Evolutionary conservation across 495 filamentous ascomycete genomes (phyloP).

Genomic region (Penicillium dipodomyicola): DNA sequence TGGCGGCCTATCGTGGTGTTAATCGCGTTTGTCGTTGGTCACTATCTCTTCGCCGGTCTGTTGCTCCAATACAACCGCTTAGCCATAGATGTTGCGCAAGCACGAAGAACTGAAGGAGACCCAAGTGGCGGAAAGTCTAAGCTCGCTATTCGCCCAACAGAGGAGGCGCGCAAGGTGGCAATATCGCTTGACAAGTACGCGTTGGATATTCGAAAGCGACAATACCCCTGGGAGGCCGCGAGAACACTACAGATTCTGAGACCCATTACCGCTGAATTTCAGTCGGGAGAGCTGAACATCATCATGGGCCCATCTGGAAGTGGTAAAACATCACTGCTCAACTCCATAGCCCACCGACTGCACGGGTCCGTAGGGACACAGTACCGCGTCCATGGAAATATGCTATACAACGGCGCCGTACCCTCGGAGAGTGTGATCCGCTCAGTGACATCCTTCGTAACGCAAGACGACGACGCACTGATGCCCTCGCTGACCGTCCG

Average conservation of each 20-base stretch:
- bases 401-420: constrained; percentile 64
- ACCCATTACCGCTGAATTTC: constrained; percentile 59
- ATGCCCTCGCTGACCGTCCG: constrained; percentile 71
- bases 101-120: constrained; percentile 53
- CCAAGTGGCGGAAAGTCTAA: constrained; percentile 60
- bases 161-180: constrained; percentile 54
- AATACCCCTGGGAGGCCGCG: constrained; percentile 39
- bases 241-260: constrained; percentile 58
- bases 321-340: constrained; percentile 70
- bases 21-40: constrained; percentile 54
- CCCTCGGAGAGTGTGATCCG: constrained; percentile 63
- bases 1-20: constrained; percentile 60
- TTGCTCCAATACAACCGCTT: constrained; percentile 57
- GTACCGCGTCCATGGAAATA: constrained; percentile 55
- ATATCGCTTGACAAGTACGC: constrained; percentile 60
- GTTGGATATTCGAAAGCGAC: constrained; percentile 60
- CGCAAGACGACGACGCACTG: constrained; percentile 72
- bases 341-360: constrained; percentile 63
- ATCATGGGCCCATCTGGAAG: constrained; percentile 78
- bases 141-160: constrained; percentile 46
- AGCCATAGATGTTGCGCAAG: constrained; percentile 59
- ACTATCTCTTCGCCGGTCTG: constrained; percentile 54
- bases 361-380: constrained; percentile 52
- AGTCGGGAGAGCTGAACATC: constrained; percentile 63
- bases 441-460: constrained; percentile 71